Base-by-base conservation (phyloP, 1,284 basidiomycete genomes). In the Sanghuangporus baumii region DNA sequence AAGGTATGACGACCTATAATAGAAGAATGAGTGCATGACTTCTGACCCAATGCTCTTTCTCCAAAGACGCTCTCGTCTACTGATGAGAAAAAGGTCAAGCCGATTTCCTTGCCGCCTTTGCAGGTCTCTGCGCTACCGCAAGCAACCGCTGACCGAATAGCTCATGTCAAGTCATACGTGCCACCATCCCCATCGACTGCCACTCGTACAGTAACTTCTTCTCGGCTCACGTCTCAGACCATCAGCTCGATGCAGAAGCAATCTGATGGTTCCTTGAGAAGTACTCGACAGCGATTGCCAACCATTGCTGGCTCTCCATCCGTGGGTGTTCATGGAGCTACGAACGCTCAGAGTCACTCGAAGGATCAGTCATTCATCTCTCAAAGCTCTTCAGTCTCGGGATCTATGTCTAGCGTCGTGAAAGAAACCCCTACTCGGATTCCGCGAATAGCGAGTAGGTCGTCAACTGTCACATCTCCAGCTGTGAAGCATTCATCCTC, bases 401-500 rank as follows among this genome's bases (percentile, higher is more conserved):
- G 78, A n/a, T 72, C 65, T 11, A 64, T 63, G 59, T 57, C 61
- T 40, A 62, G 59, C 54, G 31, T 85, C 61, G 72, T 82, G 4
- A 92, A 91, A 73, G 89, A 92, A 72, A 91, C 90, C 0, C 94
- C 95, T 0, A 98, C 95, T 23, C 96, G 95, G 78, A 98, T 97
- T 68, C 95, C 95, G 57, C 89, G 94, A 47, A 94, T 96, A 63
- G 88, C 92, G 20, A 91, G 87, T 71, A 82, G 89, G 55, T 86
- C 86, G 4, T 91, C 90, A 3, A 82, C 86, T 2, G 81, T 79
- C 55, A 80, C 83, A 54, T 88, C 89, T 9, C 88, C 88, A 3
- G 82, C 85, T 26, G 71, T 85, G 62, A 88, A 86, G 68, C 75
- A 77, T 41, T 74, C 74, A 63, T 75, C 70, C 77, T 82, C 6